Evolutionary conservation across 805 yeast genomes (phyloP).

Genomic region (Candida lessepsii): DNA sequence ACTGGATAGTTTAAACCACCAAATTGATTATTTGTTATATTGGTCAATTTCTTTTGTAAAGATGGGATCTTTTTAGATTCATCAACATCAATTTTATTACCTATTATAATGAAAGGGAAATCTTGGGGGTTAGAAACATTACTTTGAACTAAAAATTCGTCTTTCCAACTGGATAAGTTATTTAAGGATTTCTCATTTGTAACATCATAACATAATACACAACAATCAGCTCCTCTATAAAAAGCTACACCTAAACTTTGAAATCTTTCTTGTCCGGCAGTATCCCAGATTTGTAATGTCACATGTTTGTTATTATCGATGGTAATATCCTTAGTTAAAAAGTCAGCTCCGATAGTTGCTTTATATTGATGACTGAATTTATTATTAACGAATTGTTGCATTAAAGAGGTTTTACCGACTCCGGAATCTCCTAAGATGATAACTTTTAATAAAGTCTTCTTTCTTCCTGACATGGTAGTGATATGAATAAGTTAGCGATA

Average conservation of each 20-base stretch:
- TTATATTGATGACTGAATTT: slow-evolving; percentile 94
- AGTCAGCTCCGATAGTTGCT: slow-evolving; percentile 98
- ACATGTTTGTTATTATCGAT: slow-evolving; percentile 78
- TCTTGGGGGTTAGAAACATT: slow-evolving; percentile 91
- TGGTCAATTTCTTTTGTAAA: slow-evolving; percentile 49
- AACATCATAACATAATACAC: slow-evolving; percentile 93
- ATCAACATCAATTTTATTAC: slow-evolving; percentile 93
- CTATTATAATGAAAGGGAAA: slow-evolving; percentile 93
- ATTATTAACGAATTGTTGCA: slow-evolving; percentile 96
- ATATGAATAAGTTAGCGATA: too few relatives aligned
- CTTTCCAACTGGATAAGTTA: slow-evolving; percentile 87
- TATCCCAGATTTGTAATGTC: slow-evolving; percentile 92
- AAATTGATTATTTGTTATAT: slow-evolving; percentile 45
- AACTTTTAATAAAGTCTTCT: slow-evolving; percentile 77
- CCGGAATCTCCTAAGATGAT: slow-evolving; percentile 96
- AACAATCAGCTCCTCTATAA: slow-evolving; percentile 97
- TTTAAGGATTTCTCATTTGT: slow-evolving; percentile 93
- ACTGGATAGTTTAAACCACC: slow-evolving; percentile 74
- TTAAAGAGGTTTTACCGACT: slow-evolving; percentile 93
- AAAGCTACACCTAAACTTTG: slow-evolving; percentile 96
- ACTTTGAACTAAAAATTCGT: slow-evolving; percentile 91
- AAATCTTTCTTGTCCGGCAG: slow-evolving; percentile 98
- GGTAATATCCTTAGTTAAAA: slow-evolving; percentile 83
- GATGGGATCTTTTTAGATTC: slow-evolving; percentile 78
- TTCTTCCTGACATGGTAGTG: slow-evolving; percentile 52